Evolutionary conservation across 306 rosid species (phyloP).

Genomic region (Purshia tridentata): DNA sequence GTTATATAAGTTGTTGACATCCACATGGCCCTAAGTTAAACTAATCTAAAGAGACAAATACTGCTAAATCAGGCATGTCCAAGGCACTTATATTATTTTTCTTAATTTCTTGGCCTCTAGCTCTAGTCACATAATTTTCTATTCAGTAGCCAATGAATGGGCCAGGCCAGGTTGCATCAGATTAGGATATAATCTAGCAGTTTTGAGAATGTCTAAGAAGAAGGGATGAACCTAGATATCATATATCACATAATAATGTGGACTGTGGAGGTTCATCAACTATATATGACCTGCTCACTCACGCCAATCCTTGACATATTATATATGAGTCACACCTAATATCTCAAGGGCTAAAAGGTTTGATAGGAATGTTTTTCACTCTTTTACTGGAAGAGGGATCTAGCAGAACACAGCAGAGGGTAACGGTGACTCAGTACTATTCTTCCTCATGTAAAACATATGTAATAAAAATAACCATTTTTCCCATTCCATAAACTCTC

Average conservation of each 20-base stretch:
- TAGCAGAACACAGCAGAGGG: neutral
- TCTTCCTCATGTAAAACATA: too few species aligned
- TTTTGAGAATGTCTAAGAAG: conserved; percentile 2
- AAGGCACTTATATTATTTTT: neutral
- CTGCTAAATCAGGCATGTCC: neutral
- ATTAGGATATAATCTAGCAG: conserved; percentile 19
- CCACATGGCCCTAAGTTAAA: conserved; percentile 8
- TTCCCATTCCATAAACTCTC: too few species aligned
- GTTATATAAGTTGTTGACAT: neutral
- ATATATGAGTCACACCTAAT: neutral
- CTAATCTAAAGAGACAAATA: neutral
- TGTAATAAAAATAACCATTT: too few species aligned
- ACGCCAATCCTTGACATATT: neutral
- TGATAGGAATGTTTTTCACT: neutral
- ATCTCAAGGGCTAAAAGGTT: neutral
- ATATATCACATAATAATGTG: too few species aligned
- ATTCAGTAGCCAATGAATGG: neutral
- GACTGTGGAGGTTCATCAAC: too few species aligned
- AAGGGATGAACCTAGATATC: neutral
- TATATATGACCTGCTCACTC: neutral
- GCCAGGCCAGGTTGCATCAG: neutral
- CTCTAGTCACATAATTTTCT: neutral
- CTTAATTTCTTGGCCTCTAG: neutral
- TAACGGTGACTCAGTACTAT: neutral
- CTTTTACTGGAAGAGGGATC: neutral